Conservation (phyloP, 208 protist genomes). For the Wallacemonas sp. region DNA sequence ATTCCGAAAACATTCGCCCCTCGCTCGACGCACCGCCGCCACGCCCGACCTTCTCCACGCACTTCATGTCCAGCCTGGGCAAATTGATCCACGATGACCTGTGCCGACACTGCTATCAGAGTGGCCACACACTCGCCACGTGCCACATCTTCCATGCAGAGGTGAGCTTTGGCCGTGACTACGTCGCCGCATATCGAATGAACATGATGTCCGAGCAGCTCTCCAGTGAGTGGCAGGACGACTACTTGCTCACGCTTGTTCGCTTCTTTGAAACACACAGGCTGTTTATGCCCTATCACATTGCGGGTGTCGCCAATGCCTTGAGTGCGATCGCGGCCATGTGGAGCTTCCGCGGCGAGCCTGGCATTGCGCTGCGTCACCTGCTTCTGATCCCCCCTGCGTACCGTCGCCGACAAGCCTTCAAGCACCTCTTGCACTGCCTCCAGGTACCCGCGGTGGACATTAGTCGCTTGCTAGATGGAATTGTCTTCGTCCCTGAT, state of each 20-base stretch:
- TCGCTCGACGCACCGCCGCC: conserved; percentile 39
- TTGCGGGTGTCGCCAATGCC: conserved; percentile 76
- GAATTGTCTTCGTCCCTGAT: conserved; percentile 67
- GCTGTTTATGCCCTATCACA: conserved; percentile 84
- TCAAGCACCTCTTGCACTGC: conserved; percentile 75
- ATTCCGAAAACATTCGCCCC: conserved; percentile 57
- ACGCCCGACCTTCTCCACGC: conserved; percentile 51
- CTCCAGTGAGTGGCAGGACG: conserved; percentile 70
- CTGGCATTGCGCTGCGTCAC: conserved; percentile 70
- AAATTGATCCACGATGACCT: conserved; percentile 69
- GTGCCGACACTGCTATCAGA: conserved; percentile 80
- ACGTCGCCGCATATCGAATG: conserved; percentile 86
- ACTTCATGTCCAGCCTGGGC: conserved; percentile 51
- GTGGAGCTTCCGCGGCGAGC: conserved; percentile 81
- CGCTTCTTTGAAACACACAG: conserved; percentile 63
- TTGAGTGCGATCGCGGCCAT: conserved; percentile 86
- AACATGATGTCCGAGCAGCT: conserved; percentile 89
- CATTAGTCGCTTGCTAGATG: conserved; percentile 47
- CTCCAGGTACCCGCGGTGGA: conserved; percentile 63
- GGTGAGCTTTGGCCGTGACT: conserved; percentile 85
- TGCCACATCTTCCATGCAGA: conserved; percentile 81
- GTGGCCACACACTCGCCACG: conserved; percentile 63
- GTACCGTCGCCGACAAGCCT: conserved; percentile 76
- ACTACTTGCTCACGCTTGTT: conserved; percentile 70
- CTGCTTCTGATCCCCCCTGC: conserved; percentile 69